Conservation (phyloP, 1,139 yeast species). For the Diutina mesorugosa region DNA sequence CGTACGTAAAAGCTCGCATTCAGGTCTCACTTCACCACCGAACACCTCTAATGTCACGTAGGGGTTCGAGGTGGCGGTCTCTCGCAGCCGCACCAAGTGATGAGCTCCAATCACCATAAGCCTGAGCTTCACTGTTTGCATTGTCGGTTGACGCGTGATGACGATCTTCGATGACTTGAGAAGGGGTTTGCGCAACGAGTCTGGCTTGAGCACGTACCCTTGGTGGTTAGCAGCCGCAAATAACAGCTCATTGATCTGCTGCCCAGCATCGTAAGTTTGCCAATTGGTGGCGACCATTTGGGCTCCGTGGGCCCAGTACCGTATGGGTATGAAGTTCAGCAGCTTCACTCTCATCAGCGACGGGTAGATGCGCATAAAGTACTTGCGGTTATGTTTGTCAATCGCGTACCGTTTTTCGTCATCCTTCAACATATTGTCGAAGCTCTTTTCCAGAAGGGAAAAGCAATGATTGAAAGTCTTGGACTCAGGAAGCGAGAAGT, state of each 20-base stretch:
- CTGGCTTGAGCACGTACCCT: conserved; percentile 77
- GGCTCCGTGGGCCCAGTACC: conserved; percentile 72
- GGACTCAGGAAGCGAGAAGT: conserved; percentile 79
- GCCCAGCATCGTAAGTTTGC: conserved; percentile 88
- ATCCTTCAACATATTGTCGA: conserved; percentile 54
- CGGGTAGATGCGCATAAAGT: conserved; percentile 79
- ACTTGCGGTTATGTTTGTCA: conserved; percentile 65
- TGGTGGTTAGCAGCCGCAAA: conserved; percentile 44
- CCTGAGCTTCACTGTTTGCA: conserved; percentile 9
- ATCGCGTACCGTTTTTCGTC: conserved; percentile 36
- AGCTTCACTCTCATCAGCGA: conserved; percentile 65
- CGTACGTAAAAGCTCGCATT: conserved; percentile 15
- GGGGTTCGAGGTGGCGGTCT: conserved; percentile 35
- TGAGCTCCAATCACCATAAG: conserved; percentile 70
- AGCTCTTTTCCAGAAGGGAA: conserved; percentile 67
- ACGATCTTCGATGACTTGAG: conserved; percentile 9
- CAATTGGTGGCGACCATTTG: conserved; percentile 97
- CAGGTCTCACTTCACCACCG: conserved; percentile 19
- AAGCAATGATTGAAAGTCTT: conserved; percentile 73
- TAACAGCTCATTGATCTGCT: conserved; percentile 80
- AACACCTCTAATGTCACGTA: conserved; percentile 43
- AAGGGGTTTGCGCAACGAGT: conserved; percentile 21
- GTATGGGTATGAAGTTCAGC: conserved; percentile 66
- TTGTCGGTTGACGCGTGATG: neutral
- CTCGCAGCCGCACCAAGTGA: conserved; percentile 59